Evolutionary conservation across 2,329 filamentous ascomycete genomes (phyloP), one percentile per base, ranked within the genome.

Genomic region (Aspergillus pseudonomiae): DNA sequence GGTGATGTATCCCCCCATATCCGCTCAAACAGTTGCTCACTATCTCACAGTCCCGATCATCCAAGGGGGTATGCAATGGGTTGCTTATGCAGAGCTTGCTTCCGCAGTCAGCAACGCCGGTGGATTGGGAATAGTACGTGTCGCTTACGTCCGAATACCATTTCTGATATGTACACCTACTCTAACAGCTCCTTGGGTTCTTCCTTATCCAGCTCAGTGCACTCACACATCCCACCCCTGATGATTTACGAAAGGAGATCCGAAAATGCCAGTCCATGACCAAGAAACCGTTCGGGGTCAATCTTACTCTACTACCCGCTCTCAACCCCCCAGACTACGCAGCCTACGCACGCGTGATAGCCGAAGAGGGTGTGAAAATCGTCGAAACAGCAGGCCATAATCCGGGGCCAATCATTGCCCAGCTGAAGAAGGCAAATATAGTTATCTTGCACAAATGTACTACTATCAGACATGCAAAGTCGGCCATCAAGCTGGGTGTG

Each of bases 371-470:
- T 62, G 85, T 98, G 80, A 88, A 86, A 68, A 90, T 98, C 65
- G 94, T 98, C 70, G 95, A 98, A 82, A 97, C 93, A 2, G 93
- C 93, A 1, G 93, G 93, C 58, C 96, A 96, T 83, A 89, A 85
- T 72, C 95, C 95, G 0, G 95, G 93, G 0, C 93, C 94, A 3
- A 90, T 99, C 67, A 98, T 99, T 78, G 84, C 87, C 75, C 88
- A 93, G 83, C 86, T 99, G 60, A 99, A 98, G 82, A 86, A 86
- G 65, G 91, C 89, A 6, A 88, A 88, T 61, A 86, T 87, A 73
- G 94, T 86, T 61, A 89, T 99, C 71, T 83, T 99, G 61, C 95
- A 99, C 86, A 99, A 99, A 83, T 98, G 95, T 84, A 99, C 95
- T 10, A 96, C 93, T 5, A 96, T 99, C 80, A 85, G 93, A 60